Percentiles rank a stretch among this genome's conserved stretches.
These are phyloP conservation scores for Monascus ruber DNA, from an alignment of 2,329 filamentous ascomycete genomes.

Conservation along the genomic window DNA sequence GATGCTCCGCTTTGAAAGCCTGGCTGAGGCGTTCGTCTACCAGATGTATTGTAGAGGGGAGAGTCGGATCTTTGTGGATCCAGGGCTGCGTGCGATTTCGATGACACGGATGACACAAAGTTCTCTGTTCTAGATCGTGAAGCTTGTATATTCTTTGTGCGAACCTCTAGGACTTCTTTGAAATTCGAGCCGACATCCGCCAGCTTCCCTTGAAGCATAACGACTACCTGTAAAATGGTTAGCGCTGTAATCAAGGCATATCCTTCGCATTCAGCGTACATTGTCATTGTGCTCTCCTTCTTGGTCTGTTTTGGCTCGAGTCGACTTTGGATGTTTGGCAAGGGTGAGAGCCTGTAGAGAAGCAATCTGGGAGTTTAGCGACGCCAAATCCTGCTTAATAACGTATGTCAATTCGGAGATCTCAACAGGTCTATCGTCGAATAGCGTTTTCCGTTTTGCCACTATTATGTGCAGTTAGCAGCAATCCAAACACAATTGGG, in stretches of 20 bases:
- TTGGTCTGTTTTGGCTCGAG: conserved; percentile 47
- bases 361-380: conserved; percentile 76
- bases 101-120: conserved; percentile 82
- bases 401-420: conserved; percentile 95
- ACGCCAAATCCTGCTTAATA: conserved; percentile 92
- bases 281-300: conserved; percentile 98
- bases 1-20: conserved; percentile 36
- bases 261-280: conserved; percentile 30
- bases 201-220: conserved; percentile 80
- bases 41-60: conserved; percentile 75
- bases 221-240: conserved; percentile 47
- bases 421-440: conserved; percentile 92
- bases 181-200: conserved; percentile 91
- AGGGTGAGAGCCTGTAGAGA: conserved; percentile 66
- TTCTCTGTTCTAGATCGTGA: conserved; percentile 87
- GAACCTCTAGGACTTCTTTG: conserved; percentile 91
- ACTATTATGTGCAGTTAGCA: conserved; percentile 37
- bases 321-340: conserved; percentile 57
- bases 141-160: conserved; percentile 96
- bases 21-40: conserved; percentile 51
- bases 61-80: conserved; percentile 64
- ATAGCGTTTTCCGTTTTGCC: conserved; percentile 91
- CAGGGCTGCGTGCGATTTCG: conserved; percentile 55
- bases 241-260: conserved; percentile 8
- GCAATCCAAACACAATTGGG: not conserved